Evolutionary conservation across 441 rosid species (phyloP).

Genomic region (Arabidopsis lyrata): DNA sequence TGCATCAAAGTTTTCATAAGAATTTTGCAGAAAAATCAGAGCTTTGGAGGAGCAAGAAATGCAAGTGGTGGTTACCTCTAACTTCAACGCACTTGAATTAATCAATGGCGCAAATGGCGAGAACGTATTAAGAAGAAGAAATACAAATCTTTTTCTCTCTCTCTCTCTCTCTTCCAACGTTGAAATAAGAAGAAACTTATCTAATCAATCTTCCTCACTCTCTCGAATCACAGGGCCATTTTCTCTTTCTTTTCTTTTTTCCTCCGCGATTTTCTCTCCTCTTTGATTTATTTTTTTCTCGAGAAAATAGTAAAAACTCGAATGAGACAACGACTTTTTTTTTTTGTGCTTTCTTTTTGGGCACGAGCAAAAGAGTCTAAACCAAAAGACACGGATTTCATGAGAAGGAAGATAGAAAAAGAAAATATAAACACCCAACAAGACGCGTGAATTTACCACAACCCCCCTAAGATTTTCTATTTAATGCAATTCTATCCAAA

Average conservation of each 20-base stretch:
- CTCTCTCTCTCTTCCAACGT: constrained; percentile 45
- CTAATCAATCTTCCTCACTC: constrained; percentile 6
- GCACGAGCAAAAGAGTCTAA: constrained; percentile 38
- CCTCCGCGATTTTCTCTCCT: constrained; percentile 41
- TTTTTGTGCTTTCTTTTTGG: background rate
- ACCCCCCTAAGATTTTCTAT: constrained; percentile 14
- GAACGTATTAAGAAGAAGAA: constrained; percentile 32
- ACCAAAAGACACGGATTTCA: constrained; percentile 71
- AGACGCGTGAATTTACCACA: constrained; percentile 67
- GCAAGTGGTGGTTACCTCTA: constrained; percentile 35
- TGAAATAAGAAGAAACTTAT: constrained; percentile 1
- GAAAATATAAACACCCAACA: constrained; percentile 1
- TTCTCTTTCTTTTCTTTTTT: background rate
- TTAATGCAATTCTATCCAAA: constrained; percentile 32
- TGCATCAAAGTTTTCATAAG: background rate
- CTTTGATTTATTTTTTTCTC: constrained; percentile 2
- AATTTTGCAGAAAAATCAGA: background rate
- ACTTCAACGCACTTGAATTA: constrained; percentile 40
- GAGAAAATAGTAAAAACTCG: constrained; percentile 44
- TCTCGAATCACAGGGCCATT: constrained; percentile 27
- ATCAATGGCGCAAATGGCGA: constrained; percentile 57
- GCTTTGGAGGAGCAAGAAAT: constrained; percentile 5
- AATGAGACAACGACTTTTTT: constrained; percentile 25
- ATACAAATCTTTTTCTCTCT: constrained; percentile 42
- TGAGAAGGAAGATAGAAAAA: constrained; percentile 39